Percentiles rank a stretch among this genome's conserved stretches.
Conservation (phyloP, 768 basidiomycete species). For the Strobilomyces confusus region DNA sequence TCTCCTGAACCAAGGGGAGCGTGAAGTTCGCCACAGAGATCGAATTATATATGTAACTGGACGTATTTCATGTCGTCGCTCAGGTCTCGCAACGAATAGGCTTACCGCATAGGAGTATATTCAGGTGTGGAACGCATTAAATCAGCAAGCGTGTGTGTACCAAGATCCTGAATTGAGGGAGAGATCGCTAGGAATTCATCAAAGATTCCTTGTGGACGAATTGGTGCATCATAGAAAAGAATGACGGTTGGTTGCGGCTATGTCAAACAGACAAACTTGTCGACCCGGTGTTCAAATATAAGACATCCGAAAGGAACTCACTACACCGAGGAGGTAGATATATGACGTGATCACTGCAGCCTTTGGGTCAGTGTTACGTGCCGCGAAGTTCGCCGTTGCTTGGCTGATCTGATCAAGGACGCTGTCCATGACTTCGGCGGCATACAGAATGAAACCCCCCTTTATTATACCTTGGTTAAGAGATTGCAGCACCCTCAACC, state of each 20-base stretch:
- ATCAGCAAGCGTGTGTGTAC: constrained; percentile 11
- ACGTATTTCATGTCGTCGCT: background rate
- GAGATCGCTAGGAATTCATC: constrained; percentile 21
- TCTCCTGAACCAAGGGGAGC: constrained; percentile 11
- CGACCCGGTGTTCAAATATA: no score
- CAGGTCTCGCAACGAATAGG: background rate
- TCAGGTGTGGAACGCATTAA: constrained; percentile 7
- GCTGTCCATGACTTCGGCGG: background rate
- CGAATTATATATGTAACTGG: constrained; percentile 6
- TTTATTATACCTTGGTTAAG: constrained; percentile 12
- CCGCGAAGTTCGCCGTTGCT: constrained; percentile 21
- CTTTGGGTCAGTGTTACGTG: constrained; percentile 21
- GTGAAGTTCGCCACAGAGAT: constrained; percentile 5
- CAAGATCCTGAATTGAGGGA: constrained; percentile 2
- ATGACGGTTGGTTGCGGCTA: no score
- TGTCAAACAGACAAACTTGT: no score
- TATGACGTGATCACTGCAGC: constrained; percentile 32
- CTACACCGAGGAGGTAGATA: no score
- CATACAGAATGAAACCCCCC: constrained; percentile 47
- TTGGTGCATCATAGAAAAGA: no score
- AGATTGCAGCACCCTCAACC: no score
- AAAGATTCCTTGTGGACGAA: no score
- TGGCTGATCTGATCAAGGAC: constrained; percentile 11
- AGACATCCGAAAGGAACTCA: no score
- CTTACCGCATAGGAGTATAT: constrained; percentile 1